Evolutionary conservation across 805 yeast genomes (phyloP).

Genomic region (Sporopachydermia quercuum): DNA sequence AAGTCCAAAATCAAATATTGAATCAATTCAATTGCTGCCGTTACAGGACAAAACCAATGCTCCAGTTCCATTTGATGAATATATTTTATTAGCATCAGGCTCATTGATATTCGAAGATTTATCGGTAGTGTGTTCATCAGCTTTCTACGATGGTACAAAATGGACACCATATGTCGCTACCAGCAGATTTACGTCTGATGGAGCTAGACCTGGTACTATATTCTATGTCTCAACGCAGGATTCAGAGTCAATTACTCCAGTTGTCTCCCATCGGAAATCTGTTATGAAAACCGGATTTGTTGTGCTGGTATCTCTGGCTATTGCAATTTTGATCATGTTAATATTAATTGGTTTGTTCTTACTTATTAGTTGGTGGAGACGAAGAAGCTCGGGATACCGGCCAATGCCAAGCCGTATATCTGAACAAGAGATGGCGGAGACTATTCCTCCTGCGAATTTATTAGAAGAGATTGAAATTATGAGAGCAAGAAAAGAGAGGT

Average conservation of each 20-base stretch:
- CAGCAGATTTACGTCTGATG: slow-evolving; percentile 14
- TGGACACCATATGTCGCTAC: slow-evolving; percentile 58
- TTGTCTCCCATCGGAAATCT: slow-evolving; percentile 6
- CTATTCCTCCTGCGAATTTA: slow-evolving; percentile 45
- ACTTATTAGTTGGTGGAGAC: slow-evolving; percentile 24
- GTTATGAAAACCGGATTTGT: slow-evolving; percentile 42
- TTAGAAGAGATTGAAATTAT: slow-evolving; percentile 27
- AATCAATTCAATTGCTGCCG: slow-evolving; percentile 11
- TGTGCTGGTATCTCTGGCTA: slow-evolving; percentile 53
- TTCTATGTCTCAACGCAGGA: slow-evolving; percentile 4
- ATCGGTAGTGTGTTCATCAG: slow-evolving; percentile 41
- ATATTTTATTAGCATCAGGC: slow-evolving; percentile 46
- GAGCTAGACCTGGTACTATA: slow-evolving; percentile 11
- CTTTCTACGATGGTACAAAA: slow-evolving; percentile 43
- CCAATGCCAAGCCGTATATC: slow-evolving; percentile 41
- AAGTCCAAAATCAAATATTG: slow-evolving; percentile 7
- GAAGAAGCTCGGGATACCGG: slow-evolving; percentile 25
- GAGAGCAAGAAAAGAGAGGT: slow-evolving; percentile 7
- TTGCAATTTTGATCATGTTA: slow-evolving; percentile 39
- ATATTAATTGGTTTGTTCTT: slow-evolving; percentile 27
- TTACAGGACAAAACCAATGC: slow-evolving; percentile 20
- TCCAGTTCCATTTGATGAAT: slow-evolving; percentile 23
- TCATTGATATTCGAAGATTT: slow-evolving; percentile 28
- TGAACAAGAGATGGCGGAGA: slow-evolving; percentile 44
- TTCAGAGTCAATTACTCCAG: slow-evolving; percentile 1